These are phyloP conservation scores for Cercospora zeina DNA, from an alignment of 2,329 filamentous ascomycete species.

Conservation along the genomic window DNA sequence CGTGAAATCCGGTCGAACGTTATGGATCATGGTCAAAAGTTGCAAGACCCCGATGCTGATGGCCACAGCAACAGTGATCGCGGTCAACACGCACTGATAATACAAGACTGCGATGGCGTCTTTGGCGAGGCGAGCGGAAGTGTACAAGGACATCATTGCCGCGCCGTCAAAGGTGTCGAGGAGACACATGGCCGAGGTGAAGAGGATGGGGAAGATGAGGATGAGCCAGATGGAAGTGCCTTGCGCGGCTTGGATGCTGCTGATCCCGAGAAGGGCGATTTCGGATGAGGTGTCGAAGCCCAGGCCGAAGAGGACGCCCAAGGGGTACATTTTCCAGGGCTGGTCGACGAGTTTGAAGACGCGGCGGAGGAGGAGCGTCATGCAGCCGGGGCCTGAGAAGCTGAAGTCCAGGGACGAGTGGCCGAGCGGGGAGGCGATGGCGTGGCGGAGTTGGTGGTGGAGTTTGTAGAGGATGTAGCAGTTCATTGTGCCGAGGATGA, in stretches of 20 bases:
- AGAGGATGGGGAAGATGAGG: conserved; percentile 83
- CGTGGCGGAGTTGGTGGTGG: conserved; percentile 63
- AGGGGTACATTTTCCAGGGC: conserved; percentile 95
- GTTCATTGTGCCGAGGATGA: conserved; percentile 81
- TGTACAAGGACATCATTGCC: conserved; percentile 92
- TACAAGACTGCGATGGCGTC: conserved; percentile 90
- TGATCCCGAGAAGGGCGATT: conserved; percentile 86
- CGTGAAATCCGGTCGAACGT: conserved; percentile 66
- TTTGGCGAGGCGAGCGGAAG: conserved; percentile 71
- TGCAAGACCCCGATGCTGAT: conserved; percentile 85
- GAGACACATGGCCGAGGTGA: conserved; percentile 94
- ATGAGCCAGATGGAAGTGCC: conserved; percentile 95
- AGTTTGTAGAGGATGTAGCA: conserved; percentile 81
- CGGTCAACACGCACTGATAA: conserved; percentile 85
- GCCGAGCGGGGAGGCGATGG: conserved; percentile 54
- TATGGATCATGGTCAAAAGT: conserved; percentile 73
- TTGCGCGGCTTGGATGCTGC: conserved; percentile 78
- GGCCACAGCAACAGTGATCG: conserved; percentile 78
- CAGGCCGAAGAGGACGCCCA: conserved; percentile 81
- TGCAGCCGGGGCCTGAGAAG: conserved; percentile 73
- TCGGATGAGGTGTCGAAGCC: conserved; percentile 96
- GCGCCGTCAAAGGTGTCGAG: conserved; percentile 91
- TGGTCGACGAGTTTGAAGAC: conserved; percentile 72
- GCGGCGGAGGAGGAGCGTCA: conserved; percentile 69
- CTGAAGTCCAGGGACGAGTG: conserved; percentile 54